A percentile compares a stretch with the other conserved stretches of the same genome.
Conservation (phyloP, 2,329 filamentous ascomycete genomes). For the Emergomyces pasteurianus region DNA sequence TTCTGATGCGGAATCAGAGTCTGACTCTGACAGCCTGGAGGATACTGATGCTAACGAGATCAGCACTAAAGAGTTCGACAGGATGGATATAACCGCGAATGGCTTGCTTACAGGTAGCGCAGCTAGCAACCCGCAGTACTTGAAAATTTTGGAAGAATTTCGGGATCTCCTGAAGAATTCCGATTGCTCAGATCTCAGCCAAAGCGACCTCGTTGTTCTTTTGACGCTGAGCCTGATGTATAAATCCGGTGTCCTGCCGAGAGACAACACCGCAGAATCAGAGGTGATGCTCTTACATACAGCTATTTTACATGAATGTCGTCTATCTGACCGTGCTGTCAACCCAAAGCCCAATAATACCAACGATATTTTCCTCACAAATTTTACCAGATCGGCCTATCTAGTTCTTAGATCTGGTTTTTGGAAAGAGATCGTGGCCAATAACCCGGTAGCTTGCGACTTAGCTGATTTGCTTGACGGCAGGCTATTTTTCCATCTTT, state of each 20-base stretch:
- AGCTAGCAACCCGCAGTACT: neutral
- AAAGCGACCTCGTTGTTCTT: slow-evolving; percentile 14
- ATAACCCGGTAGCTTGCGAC: slow-evolving; percentile 27
- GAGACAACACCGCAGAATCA: slow-evolving; percentile 1
- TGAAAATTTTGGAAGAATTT: slow-evolving; percentile 1
- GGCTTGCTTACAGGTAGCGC: neutral
- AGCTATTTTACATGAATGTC: slow-evolving; percentile 13
- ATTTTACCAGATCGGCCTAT: slow-evolving; percentile 27
- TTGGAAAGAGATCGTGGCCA: slow-evolving; percentile 23
- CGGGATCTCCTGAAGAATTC: neutral
- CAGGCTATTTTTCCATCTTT: slow-evolving; percentile 3
- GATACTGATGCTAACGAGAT: neutral
- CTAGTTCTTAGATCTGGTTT: slow-evolving; percentile 24
- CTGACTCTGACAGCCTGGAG: neutral
- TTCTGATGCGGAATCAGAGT: neutral
- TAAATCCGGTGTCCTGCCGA: neutral
- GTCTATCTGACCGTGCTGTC: slow-evolving; percentile 12
- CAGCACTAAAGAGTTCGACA: neutral
- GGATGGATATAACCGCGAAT: neutral
- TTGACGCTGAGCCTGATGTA: slow-evolving; percentile 12
- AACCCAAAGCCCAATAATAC: neutral
- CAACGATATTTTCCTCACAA: slow-evolving; percentile 17
- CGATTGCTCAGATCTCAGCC: slow-evolving; percentile 8
- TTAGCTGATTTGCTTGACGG: slow-evolving; percentile 47
- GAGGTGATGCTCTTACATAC: slow-evolving; percentile 14